phyloP scores from a whole-genome alignment of 148 eudicot species.

The Chenopodium berlandieri region DNA sequence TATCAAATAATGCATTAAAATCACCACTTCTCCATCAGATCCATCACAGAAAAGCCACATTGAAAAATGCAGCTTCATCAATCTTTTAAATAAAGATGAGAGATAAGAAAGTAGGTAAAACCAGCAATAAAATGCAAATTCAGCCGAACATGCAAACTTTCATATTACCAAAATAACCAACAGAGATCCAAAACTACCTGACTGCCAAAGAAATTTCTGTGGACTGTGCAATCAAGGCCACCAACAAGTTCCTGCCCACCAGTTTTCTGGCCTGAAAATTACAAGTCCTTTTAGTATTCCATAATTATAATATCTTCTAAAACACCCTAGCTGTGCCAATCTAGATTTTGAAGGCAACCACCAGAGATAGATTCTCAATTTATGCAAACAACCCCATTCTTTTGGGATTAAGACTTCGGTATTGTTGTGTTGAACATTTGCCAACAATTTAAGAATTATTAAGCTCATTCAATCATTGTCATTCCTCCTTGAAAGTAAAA shows the following conservation, averaged over 20 bases:
- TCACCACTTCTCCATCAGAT: no score
- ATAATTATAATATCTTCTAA: background rate
- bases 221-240: slow-evolving; percentile 92
- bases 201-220: slow-evolving; percentile 94
- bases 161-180: background rate
- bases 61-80: background rate
- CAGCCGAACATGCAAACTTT: background rate
- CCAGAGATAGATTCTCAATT: no score
- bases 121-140: background rate
- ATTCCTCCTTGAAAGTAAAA: background rate
- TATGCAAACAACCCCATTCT: no score
- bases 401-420: no score
- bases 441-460: background rate
- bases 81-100: background rate
- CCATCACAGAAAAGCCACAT: no score
- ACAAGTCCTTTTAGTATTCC: background rate
- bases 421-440: background rate
- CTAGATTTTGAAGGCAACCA: background rate
- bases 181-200: slow-evolving; percentile 49
- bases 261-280: slow-evolving; percentile 76
- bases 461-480: background rate
- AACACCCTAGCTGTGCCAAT: background rate
- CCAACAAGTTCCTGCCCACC: slow-evolving; percentile 96
- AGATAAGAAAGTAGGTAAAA: background rate
- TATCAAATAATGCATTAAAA: no score